A percentile compares a stretch with the other conserved stretches of the same genome.
phyloP scores from a whole-genome alignment of 768 basidiomycete species.

The Rhodotorula babjevae region DNA sequence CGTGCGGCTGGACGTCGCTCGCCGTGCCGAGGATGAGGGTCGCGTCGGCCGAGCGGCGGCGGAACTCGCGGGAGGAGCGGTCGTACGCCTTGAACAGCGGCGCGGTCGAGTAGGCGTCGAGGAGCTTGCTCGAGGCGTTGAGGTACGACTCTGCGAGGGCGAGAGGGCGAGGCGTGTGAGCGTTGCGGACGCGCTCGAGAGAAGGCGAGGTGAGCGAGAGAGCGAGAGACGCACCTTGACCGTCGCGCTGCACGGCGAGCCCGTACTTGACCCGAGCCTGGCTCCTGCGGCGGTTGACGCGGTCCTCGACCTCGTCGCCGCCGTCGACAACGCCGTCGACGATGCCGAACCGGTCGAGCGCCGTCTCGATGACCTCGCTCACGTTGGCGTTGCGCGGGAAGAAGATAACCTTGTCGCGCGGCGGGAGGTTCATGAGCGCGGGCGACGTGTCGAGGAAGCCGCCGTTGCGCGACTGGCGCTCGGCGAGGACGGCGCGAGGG shows the following conservation, averaged over 20 bases:
- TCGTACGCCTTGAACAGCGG: constrained; percentile 66
- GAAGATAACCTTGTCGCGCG: constrained; percentile 74
- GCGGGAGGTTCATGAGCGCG: not conserved
- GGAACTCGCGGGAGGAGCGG: constrained; percentile 58
- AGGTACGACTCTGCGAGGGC: constrained; percentile 59
- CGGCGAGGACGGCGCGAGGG: constrained; percentile 66
- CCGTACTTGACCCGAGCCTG: constrained; percentile 73
- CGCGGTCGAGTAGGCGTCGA: constrained; percentile 67
- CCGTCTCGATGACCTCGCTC: constrained; percentile 89
- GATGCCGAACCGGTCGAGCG: constrained; percentile 89
- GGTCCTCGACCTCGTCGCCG: constrained; percentile 96
- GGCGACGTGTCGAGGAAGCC: constrained; percentile 42
- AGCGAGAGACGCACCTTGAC: constrained; percentile 56
- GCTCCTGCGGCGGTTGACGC: constrained; percentile 73
- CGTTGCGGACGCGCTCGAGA: not conserved
- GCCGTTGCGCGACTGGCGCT: constrained; percentile 54
- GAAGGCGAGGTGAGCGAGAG: too few relatives aligned
- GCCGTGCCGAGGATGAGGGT: constrained; percentile 62
- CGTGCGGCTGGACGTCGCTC: constrained; percentile 72
- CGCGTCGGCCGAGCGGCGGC: constrained; percentile 83
- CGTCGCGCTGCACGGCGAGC: constrained; percentile 57
- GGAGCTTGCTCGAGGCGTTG: constrained; percentile 69
- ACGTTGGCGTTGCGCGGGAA: constrained; percentile 94
- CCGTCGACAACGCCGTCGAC: constrained; percentile 96
- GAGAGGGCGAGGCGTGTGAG: not conserved